Evolutionary conservation across 371 early-diverging fungal genomes (phyloP), one percentile per base, ranked within the genome.

Genomic region (Apophysomyces trapeziformis): DNA sequence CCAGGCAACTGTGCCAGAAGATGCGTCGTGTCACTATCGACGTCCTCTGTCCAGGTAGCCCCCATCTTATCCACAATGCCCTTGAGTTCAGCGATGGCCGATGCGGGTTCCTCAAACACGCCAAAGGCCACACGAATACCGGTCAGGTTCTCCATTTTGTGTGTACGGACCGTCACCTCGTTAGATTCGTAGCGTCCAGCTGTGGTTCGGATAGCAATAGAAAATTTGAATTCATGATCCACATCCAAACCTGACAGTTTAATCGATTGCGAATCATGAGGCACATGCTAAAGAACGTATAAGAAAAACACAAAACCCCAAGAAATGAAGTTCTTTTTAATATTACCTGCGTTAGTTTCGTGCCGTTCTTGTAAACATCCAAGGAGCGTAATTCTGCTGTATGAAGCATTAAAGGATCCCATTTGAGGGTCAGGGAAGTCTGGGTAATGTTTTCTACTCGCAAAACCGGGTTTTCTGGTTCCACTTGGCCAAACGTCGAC

Each of bases 111-210:
- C 58, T 90, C 86, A 75, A 95, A 92, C n/a, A 78, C 84, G 18
- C 96, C 97, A 82, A 97, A 96, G 67, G 92, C 93, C 16, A 95
- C 92, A 64, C 91, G 87, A 64, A 96, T 93, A 36, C 97, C 96
- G n/a, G 95, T 95, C 57, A 98, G 83, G 74, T 98, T 95, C 58
- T 96, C 96, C 79, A 97, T 82, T 37, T 92, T 85, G 68, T 96
- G 96, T 5, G 98, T 98, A 63, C 85, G 87, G 54, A 89, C 88
- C n/a, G 69, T 75, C 14, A 95, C 83, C 37, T 81, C 78, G 68
- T 97, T 94, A 36, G 93, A 92, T 59, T 85, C 81, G 60, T 90
- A 90, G 43, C 84, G 72, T 38, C 98, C 97, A 13, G 95, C 94
- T 1, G 96, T 93, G 8, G 98, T 98, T 68, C 93, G 88, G 72